A percentile compares a stretch with the other conserved stretches of the same genome.
phyloP scores from a whole-genome alignment of 768 basidiomycete species.

The Suillus weaverae region DNA sequence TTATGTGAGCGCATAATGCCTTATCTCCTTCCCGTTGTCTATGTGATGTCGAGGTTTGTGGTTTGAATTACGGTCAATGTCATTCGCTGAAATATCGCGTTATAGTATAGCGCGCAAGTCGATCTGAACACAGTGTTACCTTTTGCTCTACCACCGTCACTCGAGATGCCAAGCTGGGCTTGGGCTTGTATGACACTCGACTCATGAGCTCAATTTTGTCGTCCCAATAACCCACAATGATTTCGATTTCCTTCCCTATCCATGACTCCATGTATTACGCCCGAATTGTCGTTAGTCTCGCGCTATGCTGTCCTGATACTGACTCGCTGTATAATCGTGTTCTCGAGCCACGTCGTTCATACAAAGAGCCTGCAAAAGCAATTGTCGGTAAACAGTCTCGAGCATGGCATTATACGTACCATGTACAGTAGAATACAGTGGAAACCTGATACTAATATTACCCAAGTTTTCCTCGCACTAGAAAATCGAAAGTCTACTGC shows the following conservation, averaged over 20 bases:
- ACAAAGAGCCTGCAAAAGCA: neutral
- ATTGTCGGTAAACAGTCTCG: too few species aligned
- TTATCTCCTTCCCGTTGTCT: neutral
- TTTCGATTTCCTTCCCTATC: neutral
- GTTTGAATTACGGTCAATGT: neutral
- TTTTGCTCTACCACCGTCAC: neutral
- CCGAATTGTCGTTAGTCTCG: neutral
- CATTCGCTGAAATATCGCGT: neutral
- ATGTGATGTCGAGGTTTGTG: neutral
- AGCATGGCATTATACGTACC: neutral
- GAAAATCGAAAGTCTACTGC: neutral
- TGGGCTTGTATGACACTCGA: neutral
- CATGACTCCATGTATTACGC: neutral
- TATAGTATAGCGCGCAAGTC: neutral
- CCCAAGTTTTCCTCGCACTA: neutral
- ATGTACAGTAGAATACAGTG: neutral
- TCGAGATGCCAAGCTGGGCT: neutral
- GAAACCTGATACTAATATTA: neutral
- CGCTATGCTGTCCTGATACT: neutral
- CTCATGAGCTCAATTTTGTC: neutral
- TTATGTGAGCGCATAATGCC: neutral
- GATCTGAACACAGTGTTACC: neutral
- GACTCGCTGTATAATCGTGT: neutral
- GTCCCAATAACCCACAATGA: neutral
- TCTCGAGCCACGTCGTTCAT: neutral